Evolutionary conservation across 495 filamentous ascomycete species (phyloP).

Genomic region (Podospora australis): DNA sequence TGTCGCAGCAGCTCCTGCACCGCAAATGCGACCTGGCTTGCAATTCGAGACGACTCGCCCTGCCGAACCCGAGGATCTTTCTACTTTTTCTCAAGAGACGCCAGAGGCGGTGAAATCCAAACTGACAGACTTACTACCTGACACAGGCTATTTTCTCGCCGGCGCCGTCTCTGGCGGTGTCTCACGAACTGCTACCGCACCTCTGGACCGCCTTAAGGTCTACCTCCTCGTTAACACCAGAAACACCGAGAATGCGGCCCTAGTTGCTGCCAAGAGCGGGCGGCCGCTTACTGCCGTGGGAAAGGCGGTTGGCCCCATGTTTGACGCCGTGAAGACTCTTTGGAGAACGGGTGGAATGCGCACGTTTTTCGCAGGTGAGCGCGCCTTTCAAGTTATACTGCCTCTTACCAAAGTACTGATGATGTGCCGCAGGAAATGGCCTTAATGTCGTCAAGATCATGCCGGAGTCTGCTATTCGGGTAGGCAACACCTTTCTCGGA

Average conservation of each 20-base stretch:
- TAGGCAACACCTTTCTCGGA: slow-evolving; percentile 25
- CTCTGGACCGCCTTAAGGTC: slow-evolving; percentile 93
- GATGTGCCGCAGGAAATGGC: slow-evolving; percentile 69
- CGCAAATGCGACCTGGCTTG: too few species aligned
- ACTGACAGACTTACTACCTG: slow-evolving; percentile 50
- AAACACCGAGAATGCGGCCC: slow-evolving; percentile 46
- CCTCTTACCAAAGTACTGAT: not conserved
- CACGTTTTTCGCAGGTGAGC: slow-evolving; percentile 89
- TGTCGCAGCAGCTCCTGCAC: slow-evolving; percentile 7
- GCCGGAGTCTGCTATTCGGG: slow-evolving; percentile 90
- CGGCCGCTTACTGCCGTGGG: slow-evolving; percentile 59
- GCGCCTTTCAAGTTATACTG: not conserved
- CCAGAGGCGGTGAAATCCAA: slow-evolving; percentile 32
- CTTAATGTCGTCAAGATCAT: slow-evolving; percentile 96
- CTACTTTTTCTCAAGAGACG: slow-evolving; percentile 22
- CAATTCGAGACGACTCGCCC: too few species aligned
- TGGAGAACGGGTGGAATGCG: slow-evolving; percentile 85
- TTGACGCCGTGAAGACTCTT: slow-evolving; percentile 63
- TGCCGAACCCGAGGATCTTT: slow-evolving; percentile 18
- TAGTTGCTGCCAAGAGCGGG: slow-evolving; percentile 65
- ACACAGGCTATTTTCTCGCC: slow-evolving; percentile 94
- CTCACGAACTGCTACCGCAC: slow-evolving; percentile 88
- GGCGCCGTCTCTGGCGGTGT: slow-evolving; percentile 88
- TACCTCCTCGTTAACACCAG: slow-evolving; percentile 91
- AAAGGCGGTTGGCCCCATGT: slow-evolving; percentile 59